Conservation (phyloP, 1,139 yeast genomes). For the Hansenula lynferdii region DNA sequence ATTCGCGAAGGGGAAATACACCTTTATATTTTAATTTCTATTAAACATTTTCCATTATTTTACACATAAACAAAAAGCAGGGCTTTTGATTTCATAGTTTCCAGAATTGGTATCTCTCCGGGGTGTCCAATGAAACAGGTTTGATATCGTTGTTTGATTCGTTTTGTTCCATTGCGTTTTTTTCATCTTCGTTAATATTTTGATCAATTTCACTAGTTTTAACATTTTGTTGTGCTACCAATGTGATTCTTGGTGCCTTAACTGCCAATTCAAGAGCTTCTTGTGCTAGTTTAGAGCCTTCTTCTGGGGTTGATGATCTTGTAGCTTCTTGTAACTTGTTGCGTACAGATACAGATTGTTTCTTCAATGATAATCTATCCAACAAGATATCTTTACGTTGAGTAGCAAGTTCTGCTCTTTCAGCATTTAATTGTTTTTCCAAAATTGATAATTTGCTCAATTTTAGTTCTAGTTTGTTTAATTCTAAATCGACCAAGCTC, state of each 20-base stretch:
- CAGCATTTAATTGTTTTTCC: conserved; percentile 45
- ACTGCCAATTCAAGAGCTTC: conserved; percentile 34
- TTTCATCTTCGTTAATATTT: conserved; percentile 14
- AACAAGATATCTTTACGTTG: conserved; percentile 37
- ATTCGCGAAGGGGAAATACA: too few species aligned
- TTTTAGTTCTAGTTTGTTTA: conserved; percentile 53
- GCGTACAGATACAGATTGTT: conserved; percentile 30
- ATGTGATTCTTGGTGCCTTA: conserved; percentile 34
- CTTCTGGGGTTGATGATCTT: conserved; percentile 38
- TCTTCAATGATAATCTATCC: conserved; percentile 32
- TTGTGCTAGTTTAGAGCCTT: conserved; percentile 40
- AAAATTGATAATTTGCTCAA: conserved; percentile 42
- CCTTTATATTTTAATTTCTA: too few species aligned
- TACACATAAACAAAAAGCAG: neutral
- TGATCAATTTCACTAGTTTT: conserved; percentile 21
- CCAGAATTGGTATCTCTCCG: conserved; percentile 59
- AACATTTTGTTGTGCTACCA: conserved; percentile 20
- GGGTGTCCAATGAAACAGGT: conserved; percentile 55
- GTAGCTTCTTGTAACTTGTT: conserved; percentile 30
- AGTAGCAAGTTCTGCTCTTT: conserved; percentile 43
- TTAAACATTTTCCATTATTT: neutral
- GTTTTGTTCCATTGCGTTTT: conserved; percentile 12
- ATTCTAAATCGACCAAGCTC: conserved; percentile 51
- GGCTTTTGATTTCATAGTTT: conserved; percentile 23
- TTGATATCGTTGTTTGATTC: conserved; percentile 10